phyloP scores from a whole-genome alignment of 2,329 filamentous ascomycete genomes.

The Trichoderma hamatum region DNA sequence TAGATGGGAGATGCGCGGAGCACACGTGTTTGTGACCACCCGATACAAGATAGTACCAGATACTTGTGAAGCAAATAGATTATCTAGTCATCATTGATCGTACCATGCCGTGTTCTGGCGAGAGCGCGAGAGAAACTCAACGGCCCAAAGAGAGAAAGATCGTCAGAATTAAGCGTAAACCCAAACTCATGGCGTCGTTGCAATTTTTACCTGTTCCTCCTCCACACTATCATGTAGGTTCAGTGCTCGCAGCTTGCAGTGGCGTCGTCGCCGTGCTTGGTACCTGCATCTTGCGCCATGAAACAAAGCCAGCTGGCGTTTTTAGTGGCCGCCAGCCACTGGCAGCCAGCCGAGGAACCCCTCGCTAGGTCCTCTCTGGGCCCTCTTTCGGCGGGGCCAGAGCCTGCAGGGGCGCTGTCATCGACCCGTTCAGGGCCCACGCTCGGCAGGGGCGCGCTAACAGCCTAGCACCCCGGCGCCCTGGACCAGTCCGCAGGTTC shows the following conservation, averaged over 20 bases:
- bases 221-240: neutral
- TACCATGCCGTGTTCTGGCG: neutral
- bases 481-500: conserved; percentile 8
- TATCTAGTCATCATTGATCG: neutral
- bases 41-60: neutral
- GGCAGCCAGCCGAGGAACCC: conserved; percentile 7
- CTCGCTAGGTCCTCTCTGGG: neutral
- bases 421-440: neutral
- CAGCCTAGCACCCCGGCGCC: neutral
- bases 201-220: neutral
- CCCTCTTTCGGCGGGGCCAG: neutral
- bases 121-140: neutral
- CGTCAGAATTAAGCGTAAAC: conserved; percentile 21
- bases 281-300: conserved; percentile 9
- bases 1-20: neutral
- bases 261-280: neutral
- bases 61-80: neutral
- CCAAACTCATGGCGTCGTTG: neutral
- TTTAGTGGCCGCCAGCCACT: conserved; percentile 25
- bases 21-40: neutral
- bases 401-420: conserved; percentile 16
- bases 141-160: neutral
- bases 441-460: conserved; percentile 21
- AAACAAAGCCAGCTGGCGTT: conserved; percentile 9
- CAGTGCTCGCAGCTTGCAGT: neutral